A percentile compares a stretch with the other conserved stretches of the same genome.
These are phyloP conservation scores for Pseudogymnoascus sp. DNA, from an alignment of 2,329 filamentous ascomycete genomes.

Conservation along the genomic window DNA sequence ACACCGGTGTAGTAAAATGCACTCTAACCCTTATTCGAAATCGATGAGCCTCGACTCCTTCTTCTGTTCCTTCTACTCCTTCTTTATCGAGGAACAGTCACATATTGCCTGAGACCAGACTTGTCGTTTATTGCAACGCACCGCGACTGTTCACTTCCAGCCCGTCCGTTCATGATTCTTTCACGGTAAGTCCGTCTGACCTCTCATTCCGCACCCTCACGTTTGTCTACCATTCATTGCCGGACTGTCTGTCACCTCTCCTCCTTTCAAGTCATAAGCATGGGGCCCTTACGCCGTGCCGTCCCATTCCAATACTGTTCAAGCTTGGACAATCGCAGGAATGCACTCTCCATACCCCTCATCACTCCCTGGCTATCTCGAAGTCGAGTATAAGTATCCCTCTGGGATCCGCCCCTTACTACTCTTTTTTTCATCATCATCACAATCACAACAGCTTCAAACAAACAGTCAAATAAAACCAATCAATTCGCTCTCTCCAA, in stretches of 20 bases:
- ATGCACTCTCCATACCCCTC: neutral
- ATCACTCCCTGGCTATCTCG: neutral
- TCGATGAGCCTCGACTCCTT: neutral
- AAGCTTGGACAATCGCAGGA: neutral
- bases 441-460: neutral
- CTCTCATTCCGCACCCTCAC: neutral
- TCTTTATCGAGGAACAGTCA: slow-evolving; percentile 5
- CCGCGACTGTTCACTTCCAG: neutral
- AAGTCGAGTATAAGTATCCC: neutral
- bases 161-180: neutral
- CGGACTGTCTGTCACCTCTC: neutral
- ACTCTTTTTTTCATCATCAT: neutral
- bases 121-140: neutral
- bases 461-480: neutral
- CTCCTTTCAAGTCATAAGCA: neutral
- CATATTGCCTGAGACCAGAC: neutral
- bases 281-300: neutral
- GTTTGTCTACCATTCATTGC: neutral
- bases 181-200: neutral
- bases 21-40: neutral
- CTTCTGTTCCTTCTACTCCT: neutral
- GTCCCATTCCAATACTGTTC: neutral
- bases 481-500: neutral
- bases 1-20: neutral
- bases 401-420: neutral